Conservation (phyloP, 768 basidiomycete genomes). For the Kwoniella sp. region DNA sequence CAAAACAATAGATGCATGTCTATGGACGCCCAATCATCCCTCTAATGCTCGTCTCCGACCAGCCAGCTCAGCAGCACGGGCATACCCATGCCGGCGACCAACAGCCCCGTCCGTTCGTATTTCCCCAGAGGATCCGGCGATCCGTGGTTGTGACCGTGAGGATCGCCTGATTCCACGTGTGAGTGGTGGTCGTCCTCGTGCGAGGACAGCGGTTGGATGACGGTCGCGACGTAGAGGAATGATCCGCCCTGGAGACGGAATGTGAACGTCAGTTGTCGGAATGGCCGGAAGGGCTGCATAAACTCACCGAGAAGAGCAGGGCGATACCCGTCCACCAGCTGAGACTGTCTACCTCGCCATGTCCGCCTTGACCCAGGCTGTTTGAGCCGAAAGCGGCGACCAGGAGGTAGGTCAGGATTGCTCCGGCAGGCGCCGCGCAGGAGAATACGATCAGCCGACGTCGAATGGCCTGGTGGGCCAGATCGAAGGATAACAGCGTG, state of each 20-base stretch:
- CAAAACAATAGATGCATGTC: too few relatives aligned
- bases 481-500: slow-evolving; percentile 70
- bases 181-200: slow-evolving; percentile 26
- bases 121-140: slow-evolving; percentile 53
- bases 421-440: slow-evolving; percentile 75
- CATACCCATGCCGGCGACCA: slow-evolving; percentile 66
- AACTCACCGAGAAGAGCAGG: slow-evolving; percentile 74
- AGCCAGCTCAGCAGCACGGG: slow-evolving; percentile 62
- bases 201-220: slow-evolving; percentile 66
- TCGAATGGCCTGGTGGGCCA: slow-evolving; percentile 65
- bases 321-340: slow-evolving; percentile 68
- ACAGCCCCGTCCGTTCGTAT: slow-evolving; percentile 55
- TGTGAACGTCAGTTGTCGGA: background rate
- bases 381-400: slow-evolving; percentile 53
- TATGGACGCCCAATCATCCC: too few relatives aligned
- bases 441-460: slow-evolving; percentile 74
- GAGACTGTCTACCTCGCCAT: slow-evolving; percentile 24
- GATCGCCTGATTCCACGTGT: slow-evolving; percentile 47
- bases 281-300: too few relatives aligned
- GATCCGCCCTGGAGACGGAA: slow-evolving; percentile 67
- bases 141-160: slow-evolving; percentile 46
- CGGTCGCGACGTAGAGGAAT: slow-evolving; percentile 89
- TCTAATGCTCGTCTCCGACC: slow-evolving; percentile 57
- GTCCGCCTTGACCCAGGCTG: slow-evolving; percentile 13
- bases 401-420: slow-evolving; percentile 68